A percentile compares a stretch with the other conserved stretches of the same genome.
Evolutionary conservation across 805 yeast species (phyloP).

Genomic region (Blastobotrys americana): DNA sequence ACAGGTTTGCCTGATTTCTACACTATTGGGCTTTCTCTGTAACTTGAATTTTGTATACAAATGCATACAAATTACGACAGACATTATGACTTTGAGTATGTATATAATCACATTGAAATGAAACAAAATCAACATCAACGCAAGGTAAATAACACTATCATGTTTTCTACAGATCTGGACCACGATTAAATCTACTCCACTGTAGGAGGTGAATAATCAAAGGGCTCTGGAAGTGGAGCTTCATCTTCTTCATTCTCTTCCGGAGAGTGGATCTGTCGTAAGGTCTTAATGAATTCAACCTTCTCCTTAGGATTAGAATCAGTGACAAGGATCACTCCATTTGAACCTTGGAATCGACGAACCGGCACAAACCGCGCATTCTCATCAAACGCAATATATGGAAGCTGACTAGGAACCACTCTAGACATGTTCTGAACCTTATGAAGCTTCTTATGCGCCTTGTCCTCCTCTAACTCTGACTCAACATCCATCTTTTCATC

Average conservation of each 20-base stretch:
- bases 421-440: slow-evolving; percentile 74
- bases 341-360: slow-evolving; percentile 56
- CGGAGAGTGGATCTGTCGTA: slow-evolving; percentile 82
- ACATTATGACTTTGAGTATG: too few species aligned
- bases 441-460: slow-evolving; percentile 34
- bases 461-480: slow-evolving; percentile 5
- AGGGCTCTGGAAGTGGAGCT: slow-evolving; percentile 40
- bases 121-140: too few species aligned
- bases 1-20: slow-evolving; percentile 18
- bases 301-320: slow-evolving; percentile 34
- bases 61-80: too few species aligned
- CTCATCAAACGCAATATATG: slow-evolving; percentile 65
- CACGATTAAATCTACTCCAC: slow-evolving; percentile 9
- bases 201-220: slow-evolving; percentile 23
- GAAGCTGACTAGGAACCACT: slow-evolving; percentile 82
- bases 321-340: slow-evolving; percentile 28
- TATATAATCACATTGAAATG: too few species aligned
- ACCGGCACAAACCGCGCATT: slow-evolving; percentile 70
- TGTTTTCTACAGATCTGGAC: neutral
- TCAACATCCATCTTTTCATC: slow-evolving; percentile 26
- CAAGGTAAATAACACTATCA: neutral
- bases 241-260: slow-evolving; percentile 57
- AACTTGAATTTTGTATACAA: too few species aligned
- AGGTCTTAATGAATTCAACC: slow-evolving; percentile 66
- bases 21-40: too few species aligned